Percentiles rank a stretch among this genome's conserved stretches.
Evolutionary conservation across 139 green algal species (phyloP).

Genomic region (Deuterostichococcus epilithicus): DNA sequence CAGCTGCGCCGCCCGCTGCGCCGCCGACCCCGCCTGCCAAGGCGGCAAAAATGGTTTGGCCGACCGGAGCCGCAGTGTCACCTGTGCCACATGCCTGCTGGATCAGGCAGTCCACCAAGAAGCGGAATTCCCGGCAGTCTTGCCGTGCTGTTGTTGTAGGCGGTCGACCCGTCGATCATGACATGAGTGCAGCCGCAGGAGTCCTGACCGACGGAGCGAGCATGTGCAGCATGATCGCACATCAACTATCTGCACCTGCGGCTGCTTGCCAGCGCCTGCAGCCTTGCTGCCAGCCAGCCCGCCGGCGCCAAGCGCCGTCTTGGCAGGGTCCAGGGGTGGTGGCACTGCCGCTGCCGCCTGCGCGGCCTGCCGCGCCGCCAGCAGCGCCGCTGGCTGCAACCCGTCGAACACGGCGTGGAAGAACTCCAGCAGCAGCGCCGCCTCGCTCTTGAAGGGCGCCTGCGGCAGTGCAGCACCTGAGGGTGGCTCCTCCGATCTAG

Average conservation of each 20-base stretch:
- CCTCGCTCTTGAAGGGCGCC: constrained; percentile 52
- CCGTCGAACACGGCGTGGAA: constrained; percentile 46
- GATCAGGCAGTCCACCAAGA: not conserved
- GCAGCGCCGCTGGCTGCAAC: constrained; percentile 19
- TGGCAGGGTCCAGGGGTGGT: too few relatives aligned
- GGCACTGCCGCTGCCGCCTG: not conserved
- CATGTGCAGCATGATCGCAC: too few relatives aligned
- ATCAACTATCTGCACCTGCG: not conserved
- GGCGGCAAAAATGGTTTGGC: too few relatives aligned
- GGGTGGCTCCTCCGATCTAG: too few relatives aligned
- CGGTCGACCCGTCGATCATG: too few relatives aligned
- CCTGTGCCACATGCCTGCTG: not conserved
- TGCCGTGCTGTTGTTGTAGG: too few relatives aligned
- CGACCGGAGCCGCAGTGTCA: too few relatives aligned
- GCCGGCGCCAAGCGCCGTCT: too few relatives aligned
- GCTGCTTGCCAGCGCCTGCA: not conserved
- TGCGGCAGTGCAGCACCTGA: constrained; percentile 17
- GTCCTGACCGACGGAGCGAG: too few relatives aligned
- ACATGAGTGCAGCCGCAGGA: too few relatives aligned
- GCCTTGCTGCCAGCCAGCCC: not conserved
- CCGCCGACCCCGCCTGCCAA: not conserved
- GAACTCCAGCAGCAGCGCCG: constrained; percentile 68
- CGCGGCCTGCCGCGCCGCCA: constrained; percentile 16
- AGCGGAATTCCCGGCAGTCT: too few relatives aligned
- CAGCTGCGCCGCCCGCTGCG: constrained; percentile 1